Base-by-base conservation (phyloP, 2,329 filamentous ascomycete species). In the Exophiala bonariae region DNA sequence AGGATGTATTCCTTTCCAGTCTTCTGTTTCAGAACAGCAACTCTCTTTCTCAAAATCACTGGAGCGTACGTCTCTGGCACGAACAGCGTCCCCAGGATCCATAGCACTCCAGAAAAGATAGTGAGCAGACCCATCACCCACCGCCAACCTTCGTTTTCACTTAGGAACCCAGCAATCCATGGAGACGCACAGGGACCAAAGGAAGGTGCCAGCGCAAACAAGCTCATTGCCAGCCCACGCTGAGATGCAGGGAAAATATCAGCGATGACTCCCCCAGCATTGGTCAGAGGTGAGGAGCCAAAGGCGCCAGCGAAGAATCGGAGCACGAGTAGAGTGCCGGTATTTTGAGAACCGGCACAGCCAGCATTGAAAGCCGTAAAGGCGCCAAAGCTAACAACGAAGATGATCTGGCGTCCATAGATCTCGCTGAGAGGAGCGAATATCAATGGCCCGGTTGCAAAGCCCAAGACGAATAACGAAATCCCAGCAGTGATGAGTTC, bases 161-260 rank as follows among this genome's bases (percentile, higher is more conserved):
- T 80, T 1, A 87, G 68, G 63, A 87, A 89, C 2, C 83, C 83
- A 52, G 82, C 82, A 5, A 79, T 77, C 36, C 87, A 81, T 1
- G 86, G 86, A 1, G 85, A 82, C 61, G 70, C 79, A 44, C 67
- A 78, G 0, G 85, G 82, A 1, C 84, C 84, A 46, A 87, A 70
- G 63, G 86, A 86, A 1, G 84, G 84, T 6, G 83, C 82, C 13
- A 81, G 74, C 3, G 83, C 80, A 58, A 87, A 89, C 22, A 86
- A 61, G 14, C 79, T 77, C 54, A 82, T 77, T 0, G 83, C 85
- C 33, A 75, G 49, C 49, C 81, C 80, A 52, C 81, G 66, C 40
- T 81, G 67, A 0, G 68, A 64, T 3, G 76, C 74, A 6, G 69
- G 60, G 56, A 82, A 83, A 65, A 82, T 79, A 59, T 85, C 81